A percentile compares a stretch with the other conserved stretches of the same genome.
These are phyloP conservation scores for Chaetomiaceae sp. DNA, from an alignment of 2,329 filamentous ascomycete species.

Conservation along the genomic window DNA sequence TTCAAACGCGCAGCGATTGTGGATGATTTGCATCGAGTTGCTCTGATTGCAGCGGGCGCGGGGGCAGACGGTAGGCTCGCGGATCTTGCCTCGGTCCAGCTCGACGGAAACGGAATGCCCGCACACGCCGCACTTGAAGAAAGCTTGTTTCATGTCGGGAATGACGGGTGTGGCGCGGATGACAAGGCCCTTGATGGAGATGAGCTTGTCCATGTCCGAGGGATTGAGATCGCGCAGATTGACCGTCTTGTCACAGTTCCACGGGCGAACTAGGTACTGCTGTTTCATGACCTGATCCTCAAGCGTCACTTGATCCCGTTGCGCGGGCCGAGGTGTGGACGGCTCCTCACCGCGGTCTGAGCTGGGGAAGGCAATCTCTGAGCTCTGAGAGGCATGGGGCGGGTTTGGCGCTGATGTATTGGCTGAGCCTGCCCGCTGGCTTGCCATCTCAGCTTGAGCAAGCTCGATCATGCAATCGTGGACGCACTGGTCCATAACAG, in stretches of 20 bases:
- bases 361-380: constrained; percentile 70
- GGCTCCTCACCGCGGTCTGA: constrained; percentile 63
- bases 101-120: constrained; percentile 86
- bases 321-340: constrained; percentile 40
- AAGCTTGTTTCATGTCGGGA: constrained; percentile 98
- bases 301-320: constrained; percentile 50
- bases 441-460: constrained; percentile 72
- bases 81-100: constrained; percentile 92
- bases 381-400: constrained; percentile 56
- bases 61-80: constrained; percentile 86
- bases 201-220: constrained; percentile 91
- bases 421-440: constrained; percentile 55
- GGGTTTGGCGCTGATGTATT: constrained; percentile 43
- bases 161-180: constrained; percentile 95
- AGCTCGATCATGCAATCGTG: constrained; percentile 92
- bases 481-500: constrained; percentile 90
- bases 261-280: constrained; percentile 82
- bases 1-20: constrained; percentile 90
- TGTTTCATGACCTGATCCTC: constrained; percentile 77
- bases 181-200: constrained; percentile 91
- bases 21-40: constrained; percentile 97
- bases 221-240: constrained; percentile 95
- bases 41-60: constrained; percentile 73
- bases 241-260: constrained; percentile 77
- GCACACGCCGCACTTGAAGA: constrained; percentile 93